Evolutionary conservation across 345 rosid genomes (phyloP).

Genomic region (Populus davidiana): DNA sequence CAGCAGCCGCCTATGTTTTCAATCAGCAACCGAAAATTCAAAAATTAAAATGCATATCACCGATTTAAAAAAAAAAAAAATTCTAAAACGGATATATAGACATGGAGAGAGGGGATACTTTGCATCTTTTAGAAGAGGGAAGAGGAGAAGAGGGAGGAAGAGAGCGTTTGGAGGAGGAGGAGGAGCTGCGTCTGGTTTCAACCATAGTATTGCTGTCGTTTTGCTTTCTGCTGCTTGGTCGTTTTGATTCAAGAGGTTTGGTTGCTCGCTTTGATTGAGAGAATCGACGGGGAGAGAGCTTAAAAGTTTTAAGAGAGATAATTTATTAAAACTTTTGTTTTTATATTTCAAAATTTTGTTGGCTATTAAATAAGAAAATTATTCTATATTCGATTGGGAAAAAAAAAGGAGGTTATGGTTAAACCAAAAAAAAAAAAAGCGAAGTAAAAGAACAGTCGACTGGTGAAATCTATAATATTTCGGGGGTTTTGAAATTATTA

Average conservation of each 20-base stretch:
- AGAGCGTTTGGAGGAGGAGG: constrained; percentile 81
- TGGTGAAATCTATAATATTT: background rate
- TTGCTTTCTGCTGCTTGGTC: background rate
- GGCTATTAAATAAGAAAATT: background rate
- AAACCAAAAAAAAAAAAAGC: background rate
- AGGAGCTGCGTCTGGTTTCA: constrained; percentile 88
- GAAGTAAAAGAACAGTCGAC: background rate
- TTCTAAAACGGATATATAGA: background rate
- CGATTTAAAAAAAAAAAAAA: background rate
- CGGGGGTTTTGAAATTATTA: too few relatives aligned
- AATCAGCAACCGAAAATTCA: constrained; percentile 23
- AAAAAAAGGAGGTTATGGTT: background rate
- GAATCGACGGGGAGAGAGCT: background rate
- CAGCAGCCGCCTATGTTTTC: constrained; percentile 34
- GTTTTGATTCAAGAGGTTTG: background rate
- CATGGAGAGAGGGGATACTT: constrained; percentile 37
- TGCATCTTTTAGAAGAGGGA: constrained; percentile 64
- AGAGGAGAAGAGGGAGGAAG: constrained; percentile 39
- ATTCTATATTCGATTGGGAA: background rate
- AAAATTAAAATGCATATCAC: constrained; percentile 3
- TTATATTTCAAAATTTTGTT: background rate
- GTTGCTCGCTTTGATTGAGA: background rate
- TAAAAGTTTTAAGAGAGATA: constrained; percentile 9
- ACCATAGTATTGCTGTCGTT: constrained; percentile 51
- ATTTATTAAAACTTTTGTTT: background rate